Evolutionary conservation across 1,284 basidiomycete genomes (phyloP), one percentile per base, ranked within the genome.

Genomic region (Ustilago curta): DNA sequence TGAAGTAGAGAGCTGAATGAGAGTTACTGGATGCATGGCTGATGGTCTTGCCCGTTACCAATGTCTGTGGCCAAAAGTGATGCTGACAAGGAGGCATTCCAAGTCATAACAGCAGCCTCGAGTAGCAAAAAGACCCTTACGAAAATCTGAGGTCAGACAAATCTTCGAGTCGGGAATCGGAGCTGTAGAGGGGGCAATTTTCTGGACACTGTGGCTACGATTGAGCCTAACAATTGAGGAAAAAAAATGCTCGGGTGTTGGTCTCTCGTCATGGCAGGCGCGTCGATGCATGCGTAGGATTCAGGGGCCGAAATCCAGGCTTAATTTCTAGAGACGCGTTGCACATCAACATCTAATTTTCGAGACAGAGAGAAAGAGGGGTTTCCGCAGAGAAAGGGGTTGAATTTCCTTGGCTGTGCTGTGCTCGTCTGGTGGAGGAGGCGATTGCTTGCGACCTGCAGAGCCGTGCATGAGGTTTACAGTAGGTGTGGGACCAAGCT

Each of bases 141-240:
- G 14, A 23, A 37, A 31, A 27, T 60, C 64, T 61, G 68, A 65
- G 68, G 68, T 70, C 68, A 65, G 58, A 70, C 68, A 58, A 57
- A 61, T 37, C 45, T 48, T 35, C 18, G 2, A 18, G 19, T 25
- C 68, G 68, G 68, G 54, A 64, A 11, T 64, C 68, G 68, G 61
- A 8, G 14, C 25, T 18, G 5, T n/a, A 4, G 25, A 6, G 11
- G 14, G 14, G 35, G n/a, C 25, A 27, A 7, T 6, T n/a, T n/a
- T 43, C 21, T 37, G 5, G 25, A 0, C 4, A 2, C 4, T 45
- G 19, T 37, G 35, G 7, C 9, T n/a, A 31, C n/a, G 8, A 12
- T 21, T 27, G 11, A 32, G 19, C 21, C 9, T 63, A 57, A 63
- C 61, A 64, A 9, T 0, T 18, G 7, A 7, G 6, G 51, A 35